Base-by-base conservation (phyloP, 257 asterid genomes). In the Solanum medicagineum region DNA sequence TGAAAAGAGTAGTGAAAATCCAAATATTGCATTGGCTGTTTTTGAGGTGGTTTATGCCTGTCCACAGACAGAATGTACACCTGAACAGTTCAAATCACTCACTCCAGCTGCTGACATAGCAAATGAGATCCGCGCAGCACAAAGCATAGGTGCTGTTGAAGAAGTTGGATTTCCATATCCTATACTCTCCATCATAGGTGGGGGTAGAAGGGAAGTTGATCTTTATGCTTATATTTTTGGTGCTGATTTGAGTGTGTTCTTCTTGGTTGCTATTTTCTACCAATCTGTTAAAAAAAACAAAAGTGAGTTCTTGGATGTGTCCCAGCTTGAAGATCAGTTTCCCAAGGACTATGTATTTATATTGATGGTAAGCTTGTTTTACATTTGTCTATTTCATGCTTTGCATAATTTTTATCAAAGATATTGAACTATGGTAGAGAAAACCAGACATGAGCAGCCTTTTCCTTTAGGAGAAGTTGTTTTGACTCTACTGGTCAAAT, bases 291-390 rank as follows among this genome's bases (percentile, higher is more conserved):
- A 94, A 22, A 97, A 95, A 87, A 97, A 97, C 84, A 95, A 95
- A 90, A 95, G 93, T 71, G 95, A 97, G 77, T 89, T 97, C 88
- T 94, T 97, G 2, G 99, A 97, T 92, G 97, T 93, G 86, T 97
- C 94, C 90, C 99, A 97, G 91, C 98, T 97, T 60, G 99, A 97
- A 91, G 99, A 97, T 88, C 99, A 97, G 90, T 97, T 97, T 86
- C 99, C 98, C 1, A 95, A 95, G 86, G 99, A 97, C 87, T 97
- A 87, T 65, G 99, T 97, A 54, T 97, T 93, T 86, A 90, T 95
- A 83, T 91, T 97, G 80, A 94, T 97, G 98, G 99, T 97, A 97
- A 90, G 91, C 59, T 77, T 84, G 8, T 55, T 60, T 85, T 75
- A 66, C 83, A 20, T 73, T 88, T 77, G 26, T 77, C 71, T 85